These are phyloP conservation scores for Pleodorina starrii DNA, from an alignment of 139 green algal species.

Conservation along the genomic window DNA sequence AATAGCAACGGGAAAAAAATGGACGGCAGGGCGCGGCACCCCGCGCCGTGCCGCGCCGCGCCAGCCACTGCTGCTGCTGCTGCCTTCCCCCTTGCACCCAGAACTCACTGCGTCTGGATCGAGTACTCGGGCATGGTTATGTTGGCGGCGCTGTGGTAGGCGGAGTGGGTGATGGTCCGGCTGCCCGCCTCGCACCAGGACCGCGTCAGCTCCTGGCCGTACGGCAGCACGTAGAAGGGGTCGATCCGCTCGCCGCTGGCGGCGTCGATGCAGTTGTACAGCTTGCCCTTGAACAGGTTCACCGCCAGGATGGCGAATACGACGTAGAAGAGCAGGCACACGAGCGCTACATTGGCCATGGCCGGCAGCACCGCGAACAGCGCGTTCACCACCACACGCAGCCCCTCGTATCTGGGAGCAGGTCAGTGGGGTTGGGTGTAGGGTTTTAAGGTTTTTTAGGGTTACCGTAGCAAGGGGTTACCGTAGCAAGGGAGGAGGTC, in stretches of 20 bases:
- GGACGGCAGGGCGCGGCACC: no score
- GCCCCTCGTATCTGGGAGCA: no score
- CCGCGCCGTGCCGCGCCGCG: no score
- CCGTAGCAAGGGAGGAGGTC: no score
- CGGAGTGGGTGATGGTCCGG: slow-evolving; percentile 53
- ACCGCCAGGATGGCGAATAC: slow-evolving; percentile 77
- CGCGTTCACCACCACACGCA: slow-evolving; percentile 78
- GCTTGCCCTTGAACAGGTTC: slow-evolving; percentile 67
- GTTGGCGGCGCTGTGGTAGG: slow-evolving; percentile 54
- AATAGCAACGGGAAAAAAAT: no score
- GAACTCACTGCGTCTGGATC: slow-evolving; percentile 32
- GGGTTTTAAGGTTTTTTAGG: no score
- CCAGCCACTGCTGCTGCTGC: background rate
- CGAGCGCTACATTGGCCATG: slow-evolving; percentile 75
- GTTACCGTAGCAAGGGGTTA: no score
- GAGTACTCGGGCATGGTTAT: slow-evolving; percentile 54
- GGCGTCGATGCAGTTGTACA: slow-evolving; percentile 35
- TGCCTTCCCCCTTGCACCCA: no score
- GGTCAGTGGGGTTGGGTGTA: no score
- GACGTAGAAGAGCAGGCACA: slow-evolving; percentile 79
- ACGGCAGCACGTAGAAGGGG: slow-evolving; percentile 60
- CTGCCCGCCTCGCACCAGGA: slow-evolving; percentile 48
- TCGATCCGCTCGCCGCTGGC: slow-evolving; percentile 57
- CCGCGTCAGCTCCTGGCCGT: slow-evolving; percentile 55
- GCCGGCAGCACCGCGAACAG: slow-evolving; percentile 74